Evolutionary conservation across 331 rosid species (phyloP).

Genomic region (Cydonia oblonga): DNA sequence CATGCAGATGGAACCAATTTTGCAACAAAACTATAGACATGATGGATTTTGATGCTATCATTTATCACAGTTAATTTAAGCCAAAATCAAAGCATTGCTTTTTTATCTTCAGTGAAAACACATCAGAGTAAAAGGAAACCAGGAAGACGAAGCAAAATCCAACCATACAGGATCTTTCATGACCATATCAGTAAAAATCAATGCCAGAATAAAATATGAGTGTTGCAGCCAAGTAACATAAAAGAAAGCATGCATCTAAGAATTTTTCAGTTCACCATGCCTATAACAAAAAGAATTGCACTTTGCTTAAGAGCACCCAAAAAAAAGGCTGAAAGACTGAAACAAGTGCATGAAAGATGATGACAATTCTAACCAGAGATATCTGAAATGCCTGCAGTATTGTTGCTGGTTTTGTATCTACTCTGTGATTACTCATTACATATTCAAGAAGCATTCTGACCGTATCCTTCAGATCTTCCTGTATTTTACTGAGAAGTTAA

Average conservation of each 20-base stretch:
- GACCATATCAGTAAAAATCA: neutral
- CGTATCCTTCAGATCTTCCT: conserved; percentile 48
- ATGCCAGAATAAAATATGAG: neutral
- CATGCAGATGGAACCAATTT: neutral
- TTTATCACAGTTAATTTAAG: neutral
- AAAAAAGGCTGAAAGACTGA: neutral
- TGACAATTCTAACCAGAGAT: conserved; percentile 57
- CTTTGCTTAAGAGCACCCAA: neutral
- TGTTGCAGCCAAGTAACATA: neutral
- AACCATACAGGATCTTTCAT: neutral
- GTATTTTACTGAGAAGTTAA: conserved; percentile 16
- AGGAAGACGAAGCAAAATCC: neutral
- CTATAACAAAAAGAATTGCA: no score
- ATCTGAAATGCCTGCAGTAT: conserved; percentile 70
- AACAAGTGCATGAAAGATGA: conserved; percentile 15
- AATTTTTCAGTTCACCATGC: neutral
- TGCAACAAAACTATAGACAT: neutral
- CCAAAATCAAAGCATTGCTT: no score
- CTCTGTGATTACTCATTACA: conserved; percentile 49
- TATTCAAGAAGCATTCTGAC: conserved; percentile 50
- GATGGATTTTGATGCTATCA: neutral
- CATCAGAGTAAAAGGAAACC: neutral
- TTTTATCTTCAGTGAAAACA: neutral
- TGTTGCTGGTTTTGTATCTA: conserved; percentile 40
- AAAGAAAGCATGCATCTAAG: neutral